A percentile compares a stretch with the other conserved stretches of the same genome.
Conservation (phyloP, 2,329 filamentous ascomycete genomes). For the Xylariaceae sp. region DNA sequence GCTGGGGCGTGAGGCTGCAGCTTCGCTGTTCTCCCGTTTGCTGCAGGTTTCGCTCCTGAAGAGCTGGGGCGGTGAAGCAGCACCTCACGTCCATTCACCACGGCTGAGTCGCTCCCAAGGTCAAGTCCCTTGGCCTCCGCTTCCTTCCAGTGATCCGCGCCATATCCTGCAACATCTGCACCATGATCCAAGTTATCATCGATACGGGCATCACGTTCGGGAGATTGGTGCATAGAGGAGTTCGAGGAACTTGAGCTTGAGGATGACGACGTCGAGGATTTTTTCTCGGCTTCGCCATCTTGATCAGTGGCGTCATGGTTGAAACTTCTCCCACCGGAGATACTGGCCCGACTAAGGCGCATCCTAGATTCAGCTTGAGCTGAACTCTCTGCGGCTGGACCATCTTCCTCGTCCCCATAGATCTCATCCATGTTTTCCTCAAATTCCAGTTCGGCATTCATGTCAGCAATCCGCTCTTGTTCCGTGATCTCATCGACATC, state of each 20-base stretch:
- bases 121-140: conserved; percentile 59
- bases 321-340: conserved; percentile 23
- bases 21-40: conserved; percentile 3
- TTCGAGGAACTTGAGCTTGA: conserved; percentile 19
- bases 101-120: conserved; percentile 65
- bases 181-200: conserved; percentile 59
- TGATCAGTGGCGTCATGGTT: conserved; percentile 27
- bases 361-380: conserved; percentile 14
- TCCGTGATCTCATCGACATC: conserved; percentile 90
- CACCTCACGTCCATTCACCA: conserved; percentile 67
- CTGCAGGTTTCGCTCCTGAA: too few species aligned
- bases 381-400: conserved; percentile 21
- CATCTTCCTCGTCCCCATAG: conserved; percentile 47
- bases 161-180: conserved; percentile 74
- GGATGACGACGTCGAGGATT: conserved; percentile 14
- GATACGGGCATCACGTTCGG: conserved; percentile 49
- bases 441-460: conserved; percentile 53
- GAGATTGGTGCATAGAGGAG: conserved; percentile 34
- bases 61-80: conserved; percentile 52
- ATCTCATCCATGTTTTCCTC: conserved; percentile 60
- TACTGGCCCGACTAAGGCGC: conserved; percentile 10
- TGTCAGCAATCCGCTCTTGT: conserved; percentile 66
- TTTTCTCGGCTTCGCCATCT: conserved; percentile 14
- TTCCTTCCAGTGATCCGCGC: conserved; percentile 69
- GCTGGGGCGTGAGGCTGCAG: conserved; percentile 8